A percentile compares a stretch with the other conserved stretches of the same genome.
Conservation (phyloP, 2,329 filamentous ascomycete genomes). For the Trichoderma atroviride region DNA sequence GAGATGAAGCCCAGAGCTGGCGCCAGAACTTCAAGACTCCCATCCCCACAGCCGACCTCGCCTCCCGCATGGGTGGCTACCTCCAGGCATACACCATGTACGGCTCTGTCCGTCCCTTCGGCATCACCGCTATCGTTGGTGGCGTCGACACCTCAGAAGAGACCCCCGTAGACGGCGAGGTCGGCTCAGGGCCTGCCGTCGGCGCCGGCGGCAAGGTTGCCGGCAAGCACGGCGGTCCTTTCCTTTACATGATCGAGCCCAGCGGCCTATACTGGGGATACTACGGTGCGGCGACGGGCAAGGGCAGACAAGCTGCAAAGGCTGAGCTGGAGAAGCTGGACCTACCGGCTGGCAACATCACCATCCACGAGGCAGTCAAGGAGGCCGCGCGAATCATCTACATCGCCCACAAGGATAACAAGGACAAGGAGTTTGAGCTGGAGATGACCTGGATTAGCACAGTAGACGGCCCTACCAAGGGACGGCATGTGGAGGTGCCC, state of each 20-base stretch:
- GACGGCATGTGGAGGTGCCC: constrained; percentile 89
- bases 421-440: constrained; percentile 99
- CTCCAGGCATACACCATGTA: constrained; percentile 98
- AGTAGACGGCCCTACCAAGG: constrained; percentile 83
- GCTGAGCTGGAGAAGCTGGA: constrained; percentile 98
- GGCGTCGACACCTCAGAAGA: constrained; percentile 92
- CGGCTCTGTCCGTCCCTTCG: constrained; percentile 93
- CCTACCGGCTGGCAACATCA: constrained; percentile 74
- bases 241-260: constrained; percentile 98
- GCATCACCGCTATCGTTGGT: constrained; percentile 90
- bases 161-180: constrained; percentile 84
- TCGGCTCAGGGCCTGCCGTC: constrained; percentile 75
- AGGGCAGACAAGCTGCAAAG: constrained; percentile 95
- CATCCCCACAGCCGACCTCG: constrained; percentile 85
- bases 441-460: constrained; percentile 99
- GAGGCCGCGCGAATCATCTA: constrained; percentile 97
- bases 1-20: constrained; percentile 91
- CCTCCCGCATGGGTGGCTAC: constrained; percentile 91
- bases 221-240: constrained; percentile 81
- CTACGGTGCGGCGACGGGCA: constrained; percentile 96
- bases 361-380: constrained; percentile 86
- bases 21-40: constrained; percentile 92
- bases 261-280: constrained; percentile 98
- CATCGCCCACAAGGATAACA: constrained; percentile 96
- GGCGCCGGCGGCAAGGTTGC: constrained; percentile 82